Conservation (phyloP, 2,329 filamentous ascomycete genomes). For the Calonectria pseudoreteaudii region DNA sequence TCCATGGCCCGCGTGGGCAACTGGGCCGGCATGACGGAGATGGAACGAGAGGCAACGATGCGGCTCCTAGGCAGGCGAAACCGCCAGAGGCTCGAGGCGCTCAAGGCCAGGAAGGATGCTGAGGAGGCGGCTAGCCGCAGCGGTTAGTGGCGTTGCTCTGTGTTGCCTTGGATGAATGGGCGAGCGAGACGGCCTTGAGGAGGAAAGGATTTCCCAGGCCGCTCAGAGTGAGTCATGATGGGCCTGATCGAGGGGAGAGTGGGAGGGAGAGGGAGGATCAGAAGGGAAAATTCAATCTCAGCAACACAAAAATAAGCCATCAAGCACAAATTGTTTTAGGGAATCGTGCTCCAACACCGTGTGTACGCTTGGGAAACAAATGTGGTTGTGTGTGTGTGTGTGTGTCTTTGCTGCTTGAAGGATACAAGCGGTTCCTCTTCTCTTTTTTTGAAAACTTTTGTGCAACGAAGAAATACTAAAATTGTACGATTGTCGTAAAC, state of each 20-base stretch:
- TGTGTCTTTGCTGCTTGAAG: neutral
- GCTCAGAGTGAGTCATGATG: neutral
- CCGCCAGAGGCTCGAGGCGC: conserved; percentile 66
- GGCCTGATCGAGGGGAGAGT: neutral
- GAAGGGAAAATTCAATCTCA: neutral
- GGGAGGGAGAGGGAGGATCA: too few species aligned
- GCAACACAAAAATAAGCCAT: neutral
- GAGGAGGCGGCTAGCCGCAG: conserved; percentile 21
- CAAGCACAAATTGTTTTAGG: neutral
- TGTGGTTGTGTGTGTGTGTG: neutral
- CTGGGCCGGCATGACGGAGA: conserved; percentile 77
- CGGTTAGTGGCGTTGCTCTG: neutral
- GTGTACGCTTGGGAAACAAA: neutral
- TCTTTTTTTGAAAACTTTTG: conserved; percentile 4
- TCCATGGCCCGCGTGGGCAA: conserved; percentile 78
- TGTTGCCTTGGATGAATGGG: neutral
- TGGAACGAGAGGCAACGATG: conserved; percentile 75
- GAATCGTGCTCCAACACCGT: neutral
- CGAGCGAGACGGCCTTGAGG: neutral
- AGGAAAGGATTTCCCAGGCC: neutral
- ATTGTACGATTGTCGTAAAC: conserved; percentile 41
- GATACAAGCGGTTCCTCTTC: neutral
- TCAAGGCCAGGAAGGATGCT: conserved; percentile 49
- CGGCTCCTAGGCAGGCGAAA: conserved; percentile 77
- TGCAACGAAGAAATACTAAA: conserved; percentile 30